Conservation (phyloP, 2,329 filamentous ascomycete genomes). For the Ceratocystiopsis minuta region DNA sequence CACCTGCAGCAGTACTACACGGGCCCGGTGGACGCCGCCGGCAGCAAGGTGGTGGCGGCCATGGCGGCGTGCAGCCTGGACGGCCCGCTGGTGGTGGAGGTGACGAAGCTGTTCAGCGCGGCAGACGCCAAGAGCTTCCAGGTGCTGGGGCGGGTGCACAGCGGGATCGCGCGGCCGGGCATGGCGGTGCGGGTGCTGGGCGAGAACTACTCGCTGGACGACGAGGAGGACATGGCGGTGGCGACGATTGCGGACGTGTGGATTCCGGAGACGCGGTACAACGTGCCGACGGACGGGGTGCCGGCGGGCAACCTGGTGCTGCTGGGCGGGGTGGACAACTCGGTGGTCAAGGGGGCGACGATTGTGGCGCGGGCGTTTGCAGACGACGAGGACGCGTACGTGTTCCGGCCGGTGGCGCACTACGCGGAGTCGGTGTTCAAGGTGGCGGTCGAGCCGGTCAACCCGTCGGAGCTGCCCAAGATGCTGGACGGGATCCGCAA, state of each 20-base stretch:
- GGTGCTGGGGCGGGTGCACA: constrained; percentile 80
- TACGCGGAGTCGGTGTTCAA: constrained; percentile 98
- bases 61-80: constrained; percentile 77
- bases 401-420: constrained; percentile 83
- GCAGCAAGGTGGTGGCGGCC: constrained; percentile 53
- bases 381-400: constrained; percentile 81
- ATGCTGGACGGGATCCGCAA: constrained; percentile 95
- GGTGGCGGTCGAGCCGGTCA: constrained; percentile 93
- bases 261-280: constrained; percentile 85
- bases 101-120: constrained; percentile 86
- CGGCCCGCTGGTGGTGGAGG: constrained; percentile 75
- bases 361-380: constrained; percentile 65
- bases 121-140: constrained; percentile 81
- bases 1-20: constrained; percentile 82
- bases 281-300: constrained; percentile 75
- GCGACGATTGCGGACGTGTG: constrained; percentile 74
- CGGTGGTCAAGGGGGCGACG: constrained; percentile 93
- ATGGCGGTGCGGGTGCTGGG: constrained; percentile 79
- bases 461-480: constrained; percentile 92
- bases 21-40: constrained; percentile 49
- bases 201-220: constrained; percentile 88
- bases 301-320: constrained; percentile 88
- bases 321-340: constrained; percentile 88
- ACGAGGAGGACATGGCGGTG: constrained; percentile 91
- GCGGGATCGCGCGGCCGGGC: constrained; percentile 69